Evolutionary conservation across 768 basidiomycete species (phyloP).

Genomic region (Pluteus cervinus): DNA sequence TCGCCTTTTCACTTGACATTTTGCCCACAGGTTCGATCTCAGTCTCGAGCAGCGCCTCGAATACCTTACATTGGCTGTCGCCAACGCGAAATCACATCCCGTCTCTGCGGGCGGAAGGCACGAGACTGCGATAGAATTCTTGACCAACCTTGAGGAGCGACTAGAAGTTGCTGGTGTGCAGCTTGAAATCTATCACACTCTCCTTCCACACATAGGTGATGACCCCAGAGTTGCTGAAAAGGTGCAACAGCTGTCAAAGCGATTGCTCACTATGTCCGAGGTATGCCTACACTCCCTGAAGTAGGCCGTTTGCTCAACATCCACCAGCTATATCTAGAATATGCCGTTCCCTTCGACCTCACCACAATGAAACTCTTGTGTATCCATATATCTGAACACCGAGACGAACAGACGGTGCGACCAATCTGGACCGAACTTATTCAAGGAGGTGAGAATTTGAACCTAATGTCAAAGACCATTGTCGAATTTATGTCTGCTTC

Average conservation of each 20-base stretch:
- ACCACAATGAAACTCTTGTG: constrained; percentile 83
- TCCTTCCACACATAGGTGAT: constrained; percentile 56
- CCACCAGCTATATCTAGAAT: constrained; percentile 76
- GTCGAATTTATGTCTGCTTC: constrained; percentile 33
- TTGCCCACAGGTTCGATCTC: constrained; percentile 57
- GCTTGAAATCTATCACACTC: constrained; percentile 75
- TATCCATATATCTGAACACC: constrained; percentile 89
- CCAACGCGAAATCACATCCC: constrained; percentile 94
- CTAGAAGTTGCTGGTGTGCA: constrained; percentile 97
- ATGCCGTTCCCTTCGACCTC: constrained; percentile 82
- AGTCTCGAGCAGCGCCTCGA: constrained; percentile 75
- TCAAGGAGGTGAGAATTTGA: constrained; percentile 56
- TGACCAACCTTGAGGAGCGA: constrained; percentile 93
- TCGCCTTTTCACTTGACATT: not conserved
- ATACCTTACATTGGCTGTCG: constrained; percentile 89
- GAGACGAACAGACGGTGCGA: constrained; percentile 72
- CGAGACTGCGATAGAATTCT: constrained; percentile 90
- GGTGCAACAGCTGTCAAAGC: constrained; percentile 51
- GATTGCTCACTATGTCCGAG: constrained; percentile 78
- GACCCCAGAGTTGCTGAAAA: constrained; percentile 58
- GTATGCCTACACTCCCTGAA: constrained; percentile 33
- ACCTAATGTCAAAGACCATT: constrained; percentile 1
- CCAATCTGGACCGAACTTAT: constrained; percentile 90
- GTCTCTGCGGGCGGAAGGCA: constrained; percentile 71
- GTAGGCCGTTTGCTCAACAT: constrained; percentile 2